Percentiles rank a stretch among this genome's conserved stretches.
Conservation (phyloP, 2,329 filamentous ascomycete genomes). For the Incumbomyces delicatus region DNA sequence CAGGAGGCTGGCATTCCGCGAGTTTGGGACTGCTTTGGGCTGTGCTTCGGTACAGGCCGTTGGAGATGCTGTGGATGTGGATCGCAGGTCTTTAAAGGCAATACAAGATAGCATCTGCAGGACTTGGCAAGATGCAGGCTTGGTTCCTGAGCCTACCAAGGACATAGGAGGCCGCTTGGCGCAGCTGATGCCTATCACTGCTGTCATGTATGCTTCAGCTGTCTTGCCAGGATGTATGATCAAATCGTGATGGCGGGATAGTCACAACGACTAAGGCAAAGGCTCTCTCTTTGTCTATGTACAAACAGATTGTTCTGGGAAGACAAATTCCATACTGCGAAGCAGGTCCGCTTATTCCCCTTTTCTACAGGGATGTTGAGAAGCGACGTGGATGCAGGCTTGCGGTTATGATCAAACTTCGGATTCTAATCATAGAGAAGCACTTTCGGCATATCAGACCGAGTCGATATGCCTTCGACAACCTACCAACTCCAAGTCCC, state of each 20-base stretch:
- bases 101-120: conserved; percentile 2
- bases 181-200: conserved; percentile 45
- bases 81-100: background rate
- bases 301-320: too few species aligned
- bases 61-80: conserved; percentile 25
- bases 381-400: too few species aligned
- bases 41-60: conserved; percentile 17
- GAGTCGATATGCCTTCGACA: too few species aligned
- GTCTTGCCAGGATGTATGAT: conserved; percentile 39
- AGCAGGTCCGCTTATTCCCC: too few species aligned
- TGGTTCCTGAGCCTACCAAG: conserved; percentile 9
- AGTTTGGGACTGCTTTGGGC: conserved; percentile 46
- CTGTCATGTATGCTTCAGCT: conserved; percentile 49
- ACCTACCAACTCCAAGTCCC: conserved; percentile 27
- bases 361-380: too few species aligned
- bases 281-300: too few species aligned
- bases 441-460: too few species aligned
- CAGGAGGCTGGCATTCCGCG: conserved; percentile 42
- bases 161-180: conserved; percentile 31
- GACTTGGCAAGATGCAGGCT: conserved; percentile 12
- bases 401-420: too few species aligned
- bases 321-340: too few species aligned
- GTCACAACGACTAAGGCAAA: too few species aligned
- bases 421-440: too few species aligned
- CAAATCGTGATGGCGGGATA: background rate